Evolutionary conservation across 495 filamentous ascomycete genomes (phyloP), one percentile per base, ranked within the genome.

Genomic region (Aspergillus funiculosus): DNA sequence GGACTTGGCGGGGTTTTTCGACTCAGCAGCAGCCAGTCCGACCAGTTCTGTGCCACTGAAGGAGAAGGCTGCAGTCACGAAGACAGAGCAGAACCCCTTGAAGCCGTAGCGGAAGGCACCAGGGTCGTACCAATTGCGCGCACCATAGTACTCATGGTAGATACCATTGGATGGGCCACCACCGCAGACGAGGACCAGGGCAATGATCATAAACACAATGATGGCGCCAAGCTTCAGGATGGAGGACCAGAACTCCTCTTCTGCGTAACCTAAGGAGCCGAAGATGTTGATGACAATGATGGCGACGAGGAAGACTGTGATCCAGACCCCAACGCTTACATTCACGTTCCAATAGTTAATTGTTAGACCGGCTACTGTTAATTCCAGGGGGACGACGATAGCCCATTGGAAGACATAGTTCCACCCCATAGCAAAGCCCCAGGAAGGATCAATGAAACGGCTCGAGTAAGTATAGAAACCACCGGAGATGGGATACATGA

Each of bases 361-460:
- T 2, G 90, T 82, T 6, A 92, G 61, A 43, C 83, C 79, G 18
- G 86, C 82, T 24, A 87, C 89, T 0, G 85, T 91, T 25, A 91
- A 67, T 57, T 94, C 86, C 28, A 73, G 65, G 2, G 68, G 71
- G n/a, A 69, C 53, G 20, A 52, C 74, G 29, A 72, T 62, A 62
- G 85, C 84, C 83, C 84, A 87, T 56, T 76, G 71, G 37, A 85
- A 67, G 43, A 80, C 77, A 56, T 87, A 88, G 58, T 86, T 80
- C 80, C 82, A 87, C 42, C 67, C 72, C 51, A 73, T 67, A 11
- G 70, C 72, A 35, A 75, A 75, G 0, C 70, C 70, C 77, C 77
- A 79, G 11, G 77, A 68, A 40, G 75, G 73, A 54, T 76, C 76
- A 45, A 79, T 71, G 43, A 80, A 80, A 19, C 76, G 72, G 27